Base-by-base conservation (phyloP, 805 yeast species). In the Metschnikowia peoriensis region DNA sequence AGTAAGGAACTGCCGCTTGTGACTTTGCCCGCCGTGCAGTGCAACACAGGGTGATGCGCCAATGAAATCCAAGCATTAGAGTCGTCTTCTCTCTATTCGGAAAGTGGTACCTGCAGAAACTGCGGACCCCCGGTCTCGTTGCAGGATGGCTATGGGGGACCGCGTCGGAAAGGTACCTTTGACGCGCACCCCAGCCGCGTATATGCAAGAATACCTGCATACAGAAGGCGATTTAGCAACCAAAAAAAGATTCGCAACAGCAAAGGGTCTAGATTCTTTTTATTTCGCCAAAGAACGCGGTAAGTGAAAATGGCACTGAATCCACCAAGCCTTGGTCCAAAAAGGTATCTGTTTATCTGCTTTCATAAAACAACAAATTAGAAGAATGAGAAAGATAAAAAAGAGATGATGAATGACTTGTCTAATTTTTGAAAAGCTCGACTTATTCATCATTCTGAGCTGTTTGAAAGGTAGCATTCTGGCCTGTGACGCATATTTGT, bases 131-230 rank as follows among this genome's bases (percentile, higher is more conserved):
- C 14, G 40, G n/a, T 27, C 34, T 11, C 41, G 10, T 32, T 52
- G 51, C 55, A 52, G 55, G 52, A 44, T 16, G 49, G 54, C 51
- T 51, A 44, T 51, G 54, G 45, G 28, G 41, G 34, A 35, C 39
- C 53, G 49, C 47, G 50, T 16, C 42, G 41, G 27, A 17, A 39
- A 42, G 45, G 50, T 41, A 39, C 42, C 9, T 17, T 17, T 8
- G 5, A 15, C 17, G 28, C n/a, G 27, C 14, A 11, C 42, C 15
- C n/a, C 14, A 2, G 14, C 42, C 40, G 10, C 8, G 15, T 15
- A 38, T 15, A 38, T 38, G 40, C 40, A 38, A 15, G 40, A 2
- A 38, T 14, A 28, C 35, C 37, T 28, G 44, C 37, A 28, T 28
- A 8, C 17, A 4, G 27, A 17, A 9, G 44, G n/a, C 28, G 22